phyloP scores from a whole-genome alignment of 2,329 filamentous ascomycete genomes.

The Ascochyta clinopodiicola region DNA sequence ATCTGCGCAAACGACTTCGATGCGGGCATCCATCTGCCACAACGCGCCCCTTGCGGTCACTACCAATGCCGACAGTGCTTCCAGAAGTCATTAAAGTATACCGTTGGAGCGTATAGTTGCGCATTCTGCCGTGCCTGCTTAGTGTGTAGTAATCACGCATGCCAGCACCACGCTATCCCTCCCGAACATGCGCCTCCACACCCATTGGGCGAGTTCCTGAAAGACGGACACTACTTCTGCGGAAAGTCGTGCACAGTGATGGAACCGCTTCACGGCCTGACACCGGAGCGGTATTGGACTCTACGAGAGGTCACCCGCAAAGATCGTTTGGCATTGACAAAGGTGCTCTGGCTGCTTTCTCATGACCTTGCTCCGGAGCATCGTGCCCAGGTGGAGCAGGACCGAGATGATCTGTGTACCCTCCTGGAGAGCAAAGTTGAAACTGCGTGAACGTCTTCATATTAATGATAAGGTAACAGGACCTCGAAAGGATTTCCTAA shows the following conservation, averaged over 20 bases:
- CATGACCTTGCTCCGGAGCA: background rate
- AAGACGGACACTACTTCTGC: background rate
- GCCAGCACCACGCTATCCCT: background rate
- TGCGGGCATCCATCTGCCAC: background rate
- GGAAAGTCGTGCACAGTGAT: background rate
- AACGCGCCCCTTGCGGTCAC: constrained; percentile 3
- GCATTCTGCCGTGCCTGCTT: constrained; percentile 5
- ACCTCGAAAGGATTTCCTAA: background rate
- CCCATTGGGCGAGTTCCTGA: background rate
- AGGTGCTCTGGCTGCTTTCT: background rate
- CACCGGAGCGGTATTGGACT: constrained; percentile 1
- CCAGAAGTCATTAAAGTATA: background rate
- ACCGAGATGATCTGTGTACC: background rate
- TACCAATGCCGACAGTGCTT: constrained; percentile 3
- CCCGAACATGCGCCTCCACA: background rate
- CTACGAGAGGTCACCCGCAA: constrained; percentile 2
- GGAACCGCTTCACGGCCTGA: background rate
- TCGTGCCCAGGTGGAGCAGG: background rate
- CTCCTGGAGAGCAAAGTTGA: background rate
- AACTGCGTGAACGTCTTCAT: background rate
- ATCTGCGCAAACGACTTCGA: constrained; percentile 10
- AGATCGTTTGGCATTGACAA: background rate
- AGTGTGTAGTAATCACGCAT: background rate
- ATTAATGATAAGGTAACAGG: background rate
- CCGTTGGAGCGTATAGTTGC: background rate